phyloP scores from a whole-genome alignment of 164 flowering plant genomes.

The Tetrastigma voinierianum region DNA sequence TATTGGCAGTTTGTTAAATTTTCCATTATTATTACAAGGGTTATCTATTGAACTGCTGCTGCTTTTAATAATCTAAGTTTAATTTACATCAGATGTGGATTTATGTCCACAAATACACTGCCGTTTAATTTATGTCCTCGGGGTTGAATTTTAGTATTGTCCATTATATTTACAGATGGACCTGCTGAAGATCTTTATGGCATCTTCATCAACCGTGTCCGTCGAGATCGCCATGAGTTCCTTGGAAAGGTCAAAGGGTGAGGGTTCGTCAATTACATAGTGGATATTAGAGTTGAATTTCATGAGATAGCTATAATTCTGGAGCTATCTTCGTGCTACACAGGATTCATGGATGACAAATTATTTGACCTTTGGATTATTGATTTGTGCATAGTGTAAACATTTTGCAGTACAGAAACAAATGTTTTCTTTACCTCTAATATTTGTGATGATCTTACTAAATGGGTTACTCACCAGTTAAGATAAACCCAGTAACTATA shows the following conservation, averaged over 20 bases:
- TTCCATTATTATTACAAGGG: no score
- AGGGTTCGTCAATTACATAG: conserved; percentile 23
- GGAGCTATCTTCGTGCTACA: no score
- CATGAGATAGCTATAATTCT: not conserved
- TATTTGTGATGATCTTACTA: conserved; percentile 65
- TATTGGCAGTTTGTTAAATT: no score
- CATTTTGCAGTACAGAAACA: not conserved
- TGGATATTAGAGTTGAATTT: not conserved
- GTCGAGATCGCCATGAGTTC: conserved; percentile 83
- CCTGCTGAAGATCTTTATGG: conserved; percentile 99
- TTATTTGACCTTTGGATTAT: not conserved
- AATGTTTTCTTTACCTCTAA: conserved; percentile 8
- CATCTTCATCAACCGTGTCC: conserved; percentile 84
- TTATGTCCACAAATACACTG: not conserved
- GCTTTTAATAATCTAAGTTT: no score
- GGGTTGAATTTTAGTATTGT: not conserved
- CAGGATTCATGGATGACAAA: not conserved
- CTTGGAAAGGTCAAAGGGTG: conserved; percentile 83
- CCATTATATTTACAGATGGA: conserved; percentile 62
- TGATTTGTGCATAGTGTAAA: not conserved
- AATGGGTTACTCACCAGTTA: conserved; percentile 99
- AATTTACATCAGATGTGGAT: no score
- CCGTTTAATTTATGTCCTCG: not conserved
- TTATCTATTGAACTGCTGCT: no score
- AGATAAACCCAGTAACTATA: conserved; percentile 86